A percentile compares a stretch with the other conserved stretches of the same genome.
phyloP scores from a whole-genome alignment of 805 yeast species.

The Wickerhamomyces sydowiorum region DNA sequence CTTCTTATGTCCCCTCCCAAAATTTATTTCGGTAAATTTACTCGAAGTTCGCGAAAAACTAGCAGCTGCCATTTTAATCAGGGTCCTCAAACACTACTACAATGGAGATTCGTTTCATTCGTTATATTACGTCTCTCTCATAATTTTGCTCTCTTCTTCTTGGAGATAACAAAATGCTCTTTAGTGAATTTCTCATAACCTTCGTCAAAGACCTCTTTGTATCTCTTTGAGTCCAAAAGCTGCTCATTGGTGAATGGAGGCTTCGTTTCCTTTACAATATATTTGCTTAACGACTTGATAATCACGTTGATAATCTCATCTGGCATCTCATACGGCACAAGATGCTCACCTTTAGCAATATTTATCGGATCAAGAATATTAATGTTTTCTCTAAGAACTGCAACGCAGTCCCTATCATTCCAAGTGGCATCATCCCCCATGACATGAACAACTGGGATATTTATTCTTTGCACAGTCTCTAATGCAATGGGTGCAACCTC shows the following conservation, averaged over 20 bases:
- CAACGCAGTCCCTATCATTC: conserved; percentile 42
- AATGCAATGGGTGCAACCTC: conserved; percentile 28
- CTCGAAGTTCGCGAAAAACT: not conserved
- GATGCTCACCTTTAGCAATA: conserved; percentile 41
- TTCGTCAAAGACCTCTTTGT: not conserved
- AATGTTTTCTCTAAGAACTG: conserved; percentile 26
- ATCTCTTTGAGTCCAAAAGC: not conserved
- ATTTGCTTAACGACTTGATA: not conserved
- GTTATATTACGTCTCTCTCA: not conserved
- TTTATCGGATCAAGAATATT: conserved; percentile 27
- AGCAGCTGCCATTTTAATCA: not conserved
- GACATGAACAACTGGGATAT: conserved; percentile 39
- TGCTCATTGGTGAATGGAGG: not conserved
- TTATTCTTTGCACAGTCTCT: conserved; percentile 27
- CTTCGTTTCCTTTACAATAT: not conserved
- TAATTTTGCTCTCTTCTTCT: not conserved
- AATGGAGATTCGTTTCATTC: no score
- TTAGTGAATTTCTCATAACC: not conserved
- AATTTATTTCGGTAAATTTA: not conserved
- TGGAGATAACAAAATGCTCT: not conserved
- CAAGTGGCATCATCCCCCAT: conserved; percentile 45
- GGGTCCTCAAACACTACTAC: not conserved
- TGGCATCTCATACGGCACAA: conserved; percentile 42
- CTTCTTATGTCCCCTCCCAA: not conserved
- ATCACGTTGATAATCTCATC: conserved; percentile 21